Percentiles rank a stretch among this genome's conserved stretches.
phyloP scores from a whole-genome alignment of 2,329 filamentous ascomycete genomes.

The Calonectria pseudoturangicola region DNA sequence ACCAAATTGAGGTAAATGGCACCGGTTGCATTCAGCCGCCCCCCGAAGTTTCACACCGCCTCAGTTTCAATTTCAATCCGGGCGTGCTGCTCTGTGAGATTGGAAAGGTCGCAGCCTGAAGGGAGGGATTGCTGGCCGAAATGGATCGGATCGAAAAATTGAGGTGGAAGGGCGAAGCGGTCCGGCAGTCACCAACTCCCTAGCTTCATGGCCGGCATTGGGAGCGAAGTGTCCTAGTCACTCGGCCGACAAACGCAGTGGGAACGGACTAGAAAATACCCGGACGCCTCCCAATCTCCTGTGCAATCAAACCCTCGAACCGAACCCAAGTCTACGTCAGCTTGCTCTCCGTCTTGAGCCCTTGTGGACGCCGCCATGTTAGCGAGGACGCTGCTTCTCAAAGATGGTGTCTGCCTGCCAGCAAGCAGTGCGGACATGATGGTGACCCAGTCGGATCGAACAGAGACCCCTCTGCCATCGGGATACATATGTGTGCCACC shows the following conservation, averaged over 20 bases:
- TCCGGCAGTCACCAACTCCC: background rate
- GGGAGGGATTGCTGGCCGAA: constrained; percentile 9
- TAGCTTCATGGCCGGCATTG: constrained; percentile 17
- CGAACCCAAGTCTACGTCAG: constrained; percentile 26
- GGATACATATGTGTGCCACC: constrained; percentile 15
- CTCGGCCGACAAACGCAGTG: constrained; percentile 33
- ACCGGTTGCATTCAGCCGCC: constrained; percentile 1
- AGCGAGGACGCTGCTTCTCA: constrained; percentile 44
- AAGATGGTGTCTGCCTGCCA: constrained; percentile 38
- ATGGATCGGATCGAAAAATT: constrained; percentile 8
- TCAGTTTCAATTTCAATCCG: constrained; percentile 20
- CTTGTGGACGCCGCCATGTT: constrained; percentile 24
- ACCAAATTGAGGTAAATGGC: background rate
- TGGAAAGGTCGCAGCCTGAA: constrained; percentile 14
- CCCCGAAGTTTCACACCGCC: constrained; percentile 27
- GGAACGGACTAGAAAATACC: constrained; percentile 24
- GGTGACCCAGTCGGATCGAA: constrained; percentile 20
- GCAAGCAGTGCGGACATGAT: background rate
- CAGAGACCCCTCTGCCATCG: background rate
- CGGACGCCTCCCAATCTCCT: constrained; percentile 38
- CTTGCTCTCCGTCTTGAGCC: constrained; percentile 11
- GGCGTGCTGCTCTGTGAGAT: constrained; percentile 20
- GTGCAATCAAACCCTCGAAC: constrained; percentile 34
- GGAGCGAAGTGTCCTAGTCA: constrained; percentile 8
- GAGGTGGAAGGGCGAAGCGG: background rate